Base-by-base conservation (phyloP, 177 flowering plant species). In the Vitis hybrid region DNA sequence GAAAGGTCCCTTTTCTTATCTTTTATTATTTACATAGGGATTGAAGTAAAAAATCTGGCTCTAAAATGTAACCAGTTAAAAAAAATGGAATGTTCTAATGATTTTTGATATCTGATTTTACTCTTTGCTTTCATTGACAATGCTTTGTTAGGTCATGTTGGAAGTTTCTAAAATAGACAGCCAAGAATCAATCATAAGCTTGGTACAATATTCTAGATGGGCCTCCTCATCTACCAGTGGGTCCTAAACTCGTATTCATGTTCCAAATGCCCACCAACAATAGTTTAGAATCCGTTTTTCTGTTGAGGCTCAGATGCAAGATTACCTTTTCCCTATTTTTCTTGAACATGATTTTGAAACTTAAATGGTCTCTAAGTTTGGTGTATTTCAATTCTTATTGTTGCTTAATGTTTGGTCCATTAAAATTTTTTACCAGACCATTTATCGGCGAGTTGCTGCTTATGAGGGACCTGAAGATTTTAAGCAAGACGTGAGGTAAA, bases 391-490 rank as follows among this genome's bases (percentile, higher is more conserved):
- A 57, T 50, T 52, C 10, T 50, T 58, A n/a, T 58, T 49, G 64
- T 74, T 53, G 31, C 68, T 59, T 11, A 58, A 60, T 62, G 9
- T 55, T 51, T 14, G n/a, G 9, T 49, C 62, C 56, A 14, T 50
- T 67, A 2, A 60, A 1, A 33, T 22, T 52, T 60, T 39, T 33
- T 61, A 51, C 73, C 83, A 92, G 97, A 90, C 89, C 22, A 74
- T 94, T 70, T 92, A 80, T 76, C 75, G 83, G 57, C 77, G 97
- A 33, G 61, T 92, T 45, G 76, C 89, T 67, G 82, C 97, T 7
- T 94, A 94, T 56, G 80, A 94, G 70, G 78, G 79, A 59, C 33
- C 87, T 10, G 86, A 90, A 74, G 98, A 88, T 81, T 85, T 94
- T 16, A 81, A 79, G 70, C 75, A 83, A 76, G 98, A 94, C 76